Conservation (phyloP, 768 basidiomycete species). For the Panellus pusillus region DNA sequence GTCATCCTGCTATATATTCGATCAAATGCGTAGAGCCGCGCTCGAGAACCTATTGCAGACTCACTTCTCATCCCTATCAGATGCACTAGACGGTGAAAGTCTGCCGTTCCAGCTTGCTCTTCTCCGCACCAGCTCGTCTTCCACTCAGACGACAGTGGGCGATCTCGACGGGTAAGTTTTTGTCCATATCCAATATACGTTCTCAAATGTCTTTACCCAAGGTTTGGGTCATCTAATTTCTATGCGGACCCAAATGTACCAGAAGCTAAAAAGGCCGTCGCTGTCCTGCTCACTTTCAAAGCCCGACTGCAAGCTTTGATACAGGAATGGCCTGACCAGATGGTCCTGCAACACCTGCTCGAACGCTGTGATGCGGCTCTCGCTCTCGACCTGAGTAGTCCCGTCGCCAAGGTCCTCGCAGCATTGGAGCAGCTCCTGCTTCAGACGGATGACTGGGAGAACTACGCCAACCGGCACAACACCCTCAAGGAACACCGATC, state of each 20-base stretch:
- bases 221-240: conserved; percentile 57
- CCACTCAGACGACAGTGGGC: conserved; percentile 28
- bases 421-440: conserved; percentile 82
- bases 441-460: conserved; percentile 95
- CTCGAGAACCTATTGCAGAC: conserved; percentile 35
- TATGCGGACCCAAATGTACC: conserved; percentile 75
- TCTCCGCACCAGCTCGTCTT: conserved; percentile 42
- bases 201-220: too few relatives aligned
- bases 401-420: conserved; percentile 80
- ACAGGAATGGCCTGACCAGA: conserved; percentile 94
- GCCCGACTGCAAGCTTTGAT: conserved; percentile 56
- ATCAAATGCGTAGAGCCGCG: conserved; percentile 31
- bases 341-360: conserved; percentile 86
- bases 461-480: conserved; percentile 90
- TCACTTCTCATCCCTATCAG: conserved; percentile 32
- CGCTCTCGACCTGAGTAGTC: conserved; percentile 57
- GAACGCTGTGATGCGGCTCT: conserved; percentile 70
- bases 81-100: conserved; percentile 51
- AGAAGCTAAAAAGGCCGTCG: conserved; percentile 64
- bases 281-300: conserved; percentile 50
- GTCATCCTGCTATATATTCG: conserved; percentile 27
- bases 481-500: conserved; percentile 69
- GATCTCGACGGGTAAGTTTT: conserved; percentile 8
- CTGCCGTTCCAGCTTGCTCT: conserved; percentile 52
- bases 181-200: too few relatives aligned